A percentile compares a stretch with the other conserved stretches of the same genome.
phyloP scores from a whole-genome alignment of 176 grass and related monocot species.

The Rhynchospora pubera region DNA sequence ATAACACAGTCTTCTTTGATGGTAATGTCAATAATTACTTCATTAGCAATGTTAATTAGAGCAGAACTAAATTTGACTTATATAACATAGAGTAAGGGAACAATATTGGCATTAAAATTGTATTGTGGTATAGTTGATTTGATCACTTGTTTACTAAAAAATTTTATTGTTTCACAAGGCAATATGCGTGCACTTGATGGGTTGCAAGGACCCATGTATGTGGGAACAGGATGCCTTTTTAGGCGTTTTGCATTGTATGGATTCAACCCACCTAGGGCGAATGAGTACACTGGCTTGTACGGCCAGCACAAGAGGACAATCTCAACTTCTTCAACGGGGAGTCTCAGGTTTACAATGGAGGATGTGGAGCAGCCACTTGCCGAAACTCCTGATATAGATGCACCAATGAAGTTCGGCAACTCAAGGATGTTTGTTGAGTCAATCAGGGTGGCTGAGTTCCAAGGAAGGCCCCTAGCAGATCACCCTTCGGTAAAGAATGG shows the following conservation, averaged over 20 bases:
- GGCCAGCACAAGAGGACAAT: slow-evolving; percentile 36
- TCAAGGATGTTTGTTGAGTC: slow-evolving; percentile 53
- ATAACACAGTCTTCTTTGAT: slow-evolving; percentile 61
- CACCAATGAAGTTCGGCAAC: slow-evolving; percentile 55
- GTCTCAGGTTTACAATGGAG: not conserved
- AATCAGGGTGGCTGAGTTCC: slow-evolving; percentile 73
- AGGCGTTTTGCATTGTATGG: slow-evolving; percentile 44
- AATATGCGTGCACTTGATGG: slow-evolving; percentile 58
- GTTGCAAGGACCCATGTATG: slow-evolving; percentile 50
- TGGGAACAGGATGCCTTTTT: slow-evolving; percentile 49
- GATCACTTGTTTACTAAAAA: not conserved
- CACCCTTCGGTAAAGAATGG: slow-evolving; percentile 69
- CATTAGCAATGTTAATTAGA: not conserved
- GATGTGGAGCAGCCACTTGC: slow-evolving; percentile 30
- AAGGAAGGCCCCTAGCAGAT: slow-evolving; percentile 77
- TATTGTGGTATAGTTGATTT: not conserved
- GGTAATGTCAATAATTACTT: slow-evolving; percentile 19
- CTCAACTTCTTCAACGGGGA: not conserved
- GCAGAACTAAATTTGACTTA: not conserved
- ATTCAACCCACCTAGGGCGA: slow-evolving; percentile 39
- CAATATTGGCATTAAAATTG: slow-evolving; percentile 4
- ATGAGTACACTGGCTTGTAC: slow-evolving; percentile 39
- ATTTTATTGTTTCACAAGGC: not conserved
- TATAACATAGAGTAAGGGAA: not conserved
- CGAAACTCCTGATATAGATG: slow-evolving; percentile 41